Base-by-base conservation (phyloP, 2,329 filamentous ascomycete genomes). In the Sarocladium kiliense region DNA sequence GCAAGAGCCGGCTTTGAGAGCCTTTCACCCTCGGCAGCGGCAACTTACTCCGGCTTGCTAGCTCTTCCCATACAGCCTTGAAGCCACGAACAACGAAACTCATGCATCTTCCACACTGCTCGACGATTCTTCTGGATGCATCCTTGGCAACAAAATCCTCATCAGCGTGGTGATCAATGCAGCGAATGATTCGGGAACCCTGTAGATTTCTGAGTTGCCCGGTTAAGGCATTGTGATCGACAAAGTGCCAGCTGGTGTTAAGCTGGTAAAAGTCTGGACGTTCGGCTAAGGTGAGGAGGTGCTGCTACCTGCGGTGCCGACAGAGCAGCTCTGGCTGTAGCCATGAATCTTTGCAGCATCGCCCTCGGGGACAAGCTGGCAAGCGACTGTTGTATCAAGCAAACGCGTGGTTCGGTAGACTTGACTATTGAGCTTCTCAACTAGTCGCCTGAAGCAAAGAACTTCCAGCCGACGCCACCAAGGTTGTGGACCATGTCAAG, bases 141-240 rank as follows among this genome's bases (percentile, higher is more conserved):
- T 77, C 72, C 2, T 42, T 50, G 0, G 71, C 69, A 0, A 91
- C 73, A 6, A 66, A 71, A 5, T 74, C 68, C 64, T 94, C 89
- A 58, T 94, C 89, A 1, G 81, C 84, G 66, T 94, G 90, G 69
- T 94, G 89, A 68, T 94, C 89, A 54, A 94, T 80, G 59, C 86
- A 86, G 3, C 86, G 87, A 3, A 77, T 70, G 0, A 92, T 79
- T 9, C 74, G 72, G 3, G 65, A 58, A 0, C 71, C 70, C 63
- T 83, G 89, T 16, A 74, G 68, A 36, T 66, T 69, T 16, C 44
- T 14, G n/a, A 93, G 72, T 14, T 70, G 63, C 0, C 88, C 87
- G 6, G 86, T 86, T 49, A 90, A 74, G 1, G 75, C 78, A 65
- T 94, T 94, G 74, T 94, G 90, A 70, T 94, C 89, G 3, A 94